Conservation (phyloP, 2,329 filamentous ascomycete genomes). For the Claviceps fusiformis region DNA sequence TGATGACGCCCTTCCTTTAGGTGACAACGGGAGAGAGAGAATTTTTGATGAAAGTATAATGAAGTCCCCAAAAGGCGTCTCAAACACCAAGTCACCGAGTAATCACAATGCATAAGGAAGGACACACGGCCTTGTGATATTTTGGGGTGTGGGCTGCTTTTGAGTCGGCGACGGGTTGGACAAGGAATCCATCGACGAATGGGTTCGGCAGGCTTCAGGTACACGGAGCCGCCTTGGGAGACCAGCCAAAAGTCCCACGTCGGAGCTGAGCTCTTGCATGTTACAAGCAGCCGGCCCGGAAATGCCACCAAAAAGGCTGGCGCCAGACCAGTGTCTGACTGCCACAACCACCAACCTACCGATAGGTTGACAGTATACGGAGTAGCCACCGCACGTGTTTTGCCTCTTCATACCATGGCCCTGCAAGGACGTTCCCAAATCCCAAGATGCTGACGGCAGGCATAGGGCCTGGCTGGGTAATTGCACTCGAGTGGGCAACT, state of each 20-base stretch:
- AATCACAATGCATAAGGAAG: not conserved
- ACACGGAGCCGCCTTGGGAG: conserved; percentile 5
- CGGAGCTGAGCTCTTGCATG: conserved; percentile 11
- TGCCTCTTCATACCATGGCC: conserved; percentile 2
- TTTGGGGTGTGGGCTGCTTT: conserved; percentile 12
- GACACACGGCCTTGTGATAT: not conserved
- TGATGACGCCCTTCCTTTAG: not conserved
- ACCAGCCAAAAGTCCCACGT: conserved; percentile 10
- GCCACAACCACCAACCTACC: not conserved
- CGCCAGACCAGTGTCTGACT: conserved; percentile 6
- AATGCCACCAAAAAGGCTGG: conserved; percentile 1
- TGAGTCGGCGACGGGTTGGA: conserved; percentile 7
- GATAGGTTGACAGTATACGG: not conserved
- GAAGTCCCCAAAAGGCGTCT: not conserved
- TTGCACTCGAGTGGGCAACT: conserved; percentile 3
- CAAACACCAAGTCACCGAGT: too few relatives aligned
- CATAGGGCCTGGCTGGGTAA: conserved; percentile 8
- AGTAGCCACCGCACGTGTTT: conserved; percentile 9
- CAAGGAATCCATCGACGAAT: conserved; percentile 3
- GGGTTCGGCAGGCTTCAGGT: conserved; percentile 6
- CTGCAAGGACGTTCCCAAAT: not conserved
- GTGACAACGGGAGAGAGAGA: not conserved
- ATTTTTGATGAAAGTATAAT: not conserved
- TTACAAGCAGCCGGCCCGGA: conserved; percentile 3
- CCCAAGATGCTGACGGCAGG: conserved; percentile 10